Evolutionary conservation across 2,329 filamentous ascomycete genomes (phyloP).

Genomic region (Calonectria pteridis): DNA sequence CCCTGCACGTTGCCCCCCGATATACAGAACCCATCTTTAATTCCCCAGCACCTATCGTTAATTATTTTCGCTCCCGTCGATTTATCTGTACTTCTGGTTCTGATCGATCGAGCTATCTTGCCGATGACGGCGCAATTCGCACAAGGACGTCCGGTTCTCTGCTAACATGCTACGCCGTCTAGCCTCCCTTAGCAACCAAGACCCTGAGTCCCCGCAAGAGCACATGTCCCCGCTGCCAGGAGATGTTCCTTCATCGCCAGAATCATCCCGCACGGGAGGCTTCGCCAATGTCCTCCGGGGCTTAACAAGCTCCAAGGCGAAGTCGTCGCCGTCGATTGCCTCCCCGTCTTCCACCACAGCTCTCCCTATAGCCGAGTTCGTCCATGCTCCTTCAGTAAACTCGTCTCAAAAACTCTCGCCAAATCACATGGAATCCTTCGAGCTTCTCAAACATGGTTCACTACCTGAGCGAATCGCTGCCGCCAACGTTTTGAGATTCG

Average conservation of each 20-base stretch:
- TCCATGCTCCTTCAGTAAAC: conserved; percentile 56
- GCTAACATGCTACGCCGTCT: conserved; percentile 47
- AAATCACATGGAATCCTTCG: conserved; percentile 66
- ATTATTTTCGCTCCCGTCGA: conserved; percentile 22
- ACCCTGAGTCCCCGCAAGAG: conserved; percentile 50
- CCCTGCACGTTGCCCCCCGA: conserved; percentile 14
- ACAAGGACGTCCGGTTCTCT: conserved; percentile 38
- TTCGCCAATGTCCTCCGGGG: conserved; percentile 75
- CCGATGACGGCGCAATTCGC: conserved; percentile 42
- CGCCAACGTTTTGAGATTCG: conserved; percentile 67
- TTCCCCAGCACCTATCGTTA: conserved; percentile 19
- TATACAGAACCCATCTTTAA: conserved; percentile 15
- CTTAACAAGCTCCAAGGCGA: conserved; percentile 68
- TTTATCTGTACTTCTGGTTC: conserved; percentile 30
- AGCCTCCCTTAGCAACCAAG: conserved; percentile 43
- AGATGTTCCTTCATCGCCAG: conserved; percentile 67
- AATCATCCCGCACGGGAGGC: conserved; percentile 67
- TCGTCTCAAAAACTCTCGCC: conserved; percentile 59
- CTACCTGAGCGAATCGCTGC: conserved; percentile 68
- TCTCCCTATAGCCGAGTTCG: conserved; percentile 58
- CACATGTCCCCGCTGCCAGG: conserved; percentile 72
- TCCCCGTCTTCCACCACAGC: conserved; percentile 55
- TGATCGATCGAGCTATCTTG: conserved; percentile 34
- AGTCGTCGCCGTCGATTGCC: conserved; percentile 60
- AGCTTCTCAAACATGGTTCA: conserved; percentile 65